Conservation (phyloP, 2,329 filamentous ascomycete species). For the Aaosphaeria pasadenensis region DNA sequence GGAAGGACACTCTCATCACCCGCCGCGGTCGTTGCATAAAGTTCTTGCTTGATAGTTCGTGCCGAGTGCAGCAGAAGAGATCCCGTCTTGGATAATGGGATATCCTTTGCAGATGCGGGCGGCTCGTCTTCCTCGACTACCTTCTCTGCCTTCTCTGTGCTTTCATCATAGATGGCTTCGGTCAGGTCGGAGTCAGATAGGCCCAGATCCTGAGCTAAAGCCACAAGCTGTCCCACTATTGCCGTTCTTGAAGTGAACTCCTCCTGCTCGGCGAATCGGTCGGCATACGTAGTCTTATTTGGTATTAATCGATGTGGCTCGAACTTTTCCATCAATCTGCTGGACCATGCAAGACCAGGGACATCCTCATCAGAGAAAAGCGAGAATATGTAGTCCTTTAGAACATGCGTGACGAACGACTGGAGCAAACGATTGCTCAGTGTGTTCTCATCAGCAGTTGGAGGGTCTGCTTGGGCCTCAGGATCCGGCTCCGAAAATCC, state of each 20-base stretch:
- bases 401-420: slow-evolving; percentile 72
- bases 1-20: slow-evolving; percentile 37
- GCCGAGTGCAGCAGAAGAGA: slow-evolving; percentile 54
- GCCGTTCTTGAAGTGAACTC: slow-evolving; percentile 60
- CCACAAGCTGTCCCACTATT: slow-evolving; percentile 70
- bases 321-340: slow-evolving; percentile 65
- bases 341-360: slow-evolving; percentile 50
- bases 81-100: slow-evolving; percentile 56
- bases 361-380: slow-evolving; percentile 44
- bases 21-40: slow-evolving; percentile 44
- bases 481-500: slow-evolving; percentile 49
- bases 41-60: slow-evolving; percentile 47
- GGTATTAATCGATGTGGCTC: slow-evolving; percentile 63
- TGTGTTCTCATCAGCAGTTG: slow-evolving; percentile 53
- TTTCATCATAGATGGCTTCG: slow-evolving; percentile 40
- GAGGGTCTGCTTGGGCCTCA: slow-evolving; percentile 49
- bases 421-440: slow-evolving; percentile 66
- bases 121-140: slow-evolving; percentile 54
- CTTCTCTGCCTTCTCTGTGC: slow-evolving; percentile 39
- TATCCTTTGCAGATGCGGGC: slow-evolving; percentile 50
- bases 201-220: slow-evolving; percentile 59
- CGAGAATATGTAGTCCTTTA: slow-evolving; percentile 70
- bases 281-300: slow-evolving; percentile 58
- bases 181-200: slow-evolving; percentile 49
- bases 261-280: slow-evolving; percentile 63